Conservation (phyloP, 305 asterid species). For the Fraxinus baroniana region DNA sequence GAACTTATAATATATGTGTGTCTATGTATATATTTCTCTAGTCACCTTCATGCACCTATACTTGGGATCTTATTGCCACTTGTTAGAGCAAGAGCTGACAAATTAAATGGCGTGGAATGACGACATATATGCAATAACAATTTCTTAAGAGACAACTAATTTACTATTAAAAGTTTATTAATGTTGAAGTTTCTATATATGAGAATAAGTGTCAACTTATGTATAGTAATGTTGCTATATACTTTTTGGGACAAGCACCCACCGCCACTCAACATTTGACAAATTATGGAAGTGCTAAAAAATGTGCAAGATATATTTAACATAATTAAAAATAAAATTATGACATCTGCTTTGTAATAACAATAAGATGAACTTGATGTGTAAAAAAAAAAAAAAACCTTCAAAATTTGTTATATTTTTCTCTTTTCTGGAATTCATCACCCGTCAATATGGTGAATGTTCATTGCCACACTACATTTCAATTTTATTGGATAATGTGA, state of each 20-base stretch:
- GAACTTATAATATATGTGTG: no score
- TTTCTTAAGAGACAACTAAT: not conserved
- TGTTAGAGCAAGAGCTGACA: not conserved
- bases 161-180: not conserved
- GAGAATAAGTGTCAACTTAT: not conserved
- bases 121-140: not conserved
- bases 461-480: not conserved
- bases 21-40: not conserved
- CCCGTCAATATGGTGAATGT: not conserved
- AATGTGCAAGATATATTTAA: not conserved
- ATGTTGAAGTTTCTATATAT: not conserved
- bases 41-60: not conserved
- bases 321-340: not conserved
- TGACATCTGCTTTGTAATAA: not conserved
- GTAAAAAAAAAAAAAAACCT: not conserved
- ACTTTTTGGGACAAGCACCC: not conserved
- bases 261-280: not conserved
- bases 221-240: not conserved
- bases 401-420: not conserved
- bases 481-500: not conserved
- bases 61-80: not conserved
- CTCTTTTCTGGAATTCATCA: not conserved
- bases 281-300: not conserved
- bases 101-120: not conserved
- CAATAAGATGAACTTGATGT: not conserved